Evolutionary conservation across 2,329 filamentous ascomycete species (phyloP), one percentile per base, ranked within the genome.

Genomic region (Sclerotinia borealis): DNA sequence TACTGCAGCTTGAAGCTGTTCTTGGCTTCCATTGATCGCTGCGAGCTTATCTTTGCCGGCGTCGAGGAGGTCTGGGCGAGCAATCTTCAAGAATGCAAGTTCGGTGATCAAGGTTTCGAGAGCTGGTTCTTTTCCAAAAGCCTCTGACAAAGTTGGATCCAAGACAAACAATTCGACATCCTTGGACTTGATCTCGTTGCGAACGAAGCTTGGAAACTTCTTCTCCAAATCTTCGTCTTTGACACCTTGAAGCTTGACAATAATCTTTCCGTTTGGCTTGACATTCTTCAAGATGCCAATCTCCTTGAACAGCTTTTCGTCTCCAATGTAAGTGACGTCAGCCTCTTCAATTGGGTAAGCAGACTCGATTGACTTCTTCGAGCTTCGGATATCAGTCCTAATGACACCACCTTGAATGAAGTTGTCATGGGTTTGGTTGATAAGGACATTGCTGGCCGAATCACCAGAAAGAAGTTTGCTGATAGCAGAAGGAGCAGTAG

Each of bases 201-300:
- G 87, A 68, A 95, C 84, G 52, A 80, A 75, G 43, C 82, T 80
- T 2, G 91, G 85, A 7, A 99, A 80, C 70, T 90, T 88, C 83
- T 96, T 96, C 79, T 98, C 93, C 8, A 93, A 76, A 41, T 97
- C 92, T 50, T 96, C 93, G 59, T 92, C 85, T 78, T 96, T 96
- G 75, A 91, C 85, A 69, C 86, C 88, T 34, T 91, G 83, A 29
- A 95, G 82, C 72, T 87, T 90, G 48, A 97, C 73, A 62, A 97
- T 83, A 50, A 97, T 76, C 67, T 86, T 88, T 61, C 89, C 90
- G 60, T 85, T 85, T 47, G 83, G 72, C 77, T 90, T 91, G 66
- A 93, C 79, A 58, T 83, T 87, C 67, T 86, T 83, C 41, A 93
- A 74, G 27, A 96, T 79, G 68, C 93, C 86, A 63, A 97, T 82